Conservation (phyloP, 164 flowering plant genomes). For the Warburgia ugandensis region DNA sequence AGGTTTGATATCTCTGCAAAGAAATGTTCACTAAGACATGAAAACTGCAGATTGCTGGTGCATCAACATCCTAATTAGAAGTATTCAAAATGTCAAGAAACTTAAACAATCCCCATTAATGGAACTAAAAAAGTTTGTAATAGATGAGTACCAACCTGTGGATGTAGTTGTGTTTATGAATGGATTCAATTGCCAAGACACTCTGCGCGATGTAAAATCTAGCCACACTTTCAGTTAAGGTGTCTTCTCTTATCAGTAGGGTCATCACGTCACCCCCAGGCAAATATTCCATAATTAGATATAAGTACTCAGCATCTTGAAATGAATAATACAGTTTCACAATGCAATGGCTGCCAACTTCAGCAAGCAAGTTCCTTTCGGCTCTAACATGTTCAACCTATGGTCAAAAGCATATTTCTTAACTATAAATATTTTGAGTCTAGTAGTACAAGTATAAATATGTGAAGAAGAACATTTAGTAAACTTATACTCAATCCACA, state of each 20-base stretch:
- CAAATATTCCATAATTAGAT: constrained; percentile 92
- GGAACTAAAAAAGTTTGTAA: background rate
- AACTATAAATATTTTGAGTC: no score
- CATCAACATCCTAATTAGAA: constrained; percentile 2
- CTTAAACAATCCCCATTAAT: background rate
- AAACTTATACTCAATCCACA: no score
- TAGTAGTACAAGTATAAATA: background rate
- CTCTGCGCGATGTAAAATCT: constrained; percentile 93
- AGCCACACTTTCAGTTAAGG: constrained; percentile 84
- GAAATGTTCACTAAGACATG: constrained; percentile 4
- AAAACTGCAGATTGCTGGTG: background rate
- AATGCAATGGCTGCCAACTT: constrained; percentile 88
- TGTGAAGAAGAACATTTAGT: background rate
- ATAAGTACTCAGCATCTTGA: constrained; percentile 87
- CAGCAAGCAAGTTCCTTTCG: constrained; percentile 95
- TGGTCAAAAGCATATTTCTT: background rate
- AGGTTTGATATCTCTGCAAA: constrained; percentile 85
- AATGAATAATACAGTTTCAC: constrained; percentile 93
- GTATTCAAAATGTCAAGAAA: background rate
- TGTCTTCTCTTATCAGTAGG: constrained; percentile 91
- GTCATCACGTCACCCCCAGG: constrained; percentile 99
- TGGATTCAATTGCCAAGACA: constrained; percentile 88
- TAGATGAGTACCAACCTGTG: constrained; percentile 58
- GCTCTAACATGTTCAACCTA: constrained; percentile 98
- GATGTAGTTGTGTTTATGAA: constrained; percentile 89